phyloP scores from a whole-genome alignment of 257 asterid species.

The Penstemon newberryi region DNA sequence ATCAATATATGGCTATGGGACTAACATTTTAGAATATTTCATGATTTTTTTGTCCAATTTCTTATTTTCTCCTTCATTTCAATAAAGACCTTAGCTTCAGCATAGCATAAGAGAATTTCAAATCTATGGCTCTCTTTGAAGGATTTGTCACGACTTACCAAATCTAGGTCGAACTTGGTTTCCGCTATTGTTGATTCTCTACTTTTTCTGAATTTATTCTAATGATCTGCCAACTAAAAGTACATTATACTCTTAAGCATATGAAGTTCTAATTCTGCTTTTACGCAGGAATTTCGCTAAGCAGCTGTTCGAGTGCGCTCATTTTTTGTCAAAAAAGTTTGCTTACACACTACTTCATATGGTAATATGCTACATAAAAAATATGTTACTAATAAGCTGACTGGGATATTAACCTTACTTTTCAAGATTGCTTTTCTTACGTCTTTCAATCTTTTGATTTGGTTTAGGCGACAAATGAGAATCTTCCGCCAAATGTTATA shows the following conservation, averaged over 20 bases:
- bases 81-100: not conserved
- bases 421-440: not conserved
- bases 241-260: not conserved
- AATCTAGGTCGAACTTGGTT: not conserved
- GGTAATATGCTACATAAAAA: constrained; percentile 35
- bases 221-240: not conserved
- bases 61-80: not conserved
- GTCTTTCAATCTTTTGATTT: constrained; percentile 16
- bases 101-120: too few species aligned
- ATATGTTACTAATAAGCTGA: too few species aligned
- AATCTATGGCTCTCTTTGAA: too few species aligned
- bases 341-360: constrained; percentile 26
- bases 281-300: constrained; percentile 29
- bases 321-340: constrained; percentile 7
- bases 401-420: too few species aligned
- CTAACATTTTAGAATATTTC: not conserved
- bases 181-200: not conserved
- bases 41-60: not conserved
- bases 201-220: not conserved
- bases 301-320: constrained; percentile 24
- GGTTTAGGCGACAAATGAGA: constrained; percentile 84
- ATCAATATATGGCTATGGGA: not conserved
- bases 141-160: not conserved
- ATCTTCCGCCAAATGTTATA: constrained; percentile 93
- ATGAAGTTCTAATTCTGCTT: constrained; percentile 21